Conservation (phyloP, 2,329 filamentous ascomycete species). For the Arthroderma uncinatum region DNA sequence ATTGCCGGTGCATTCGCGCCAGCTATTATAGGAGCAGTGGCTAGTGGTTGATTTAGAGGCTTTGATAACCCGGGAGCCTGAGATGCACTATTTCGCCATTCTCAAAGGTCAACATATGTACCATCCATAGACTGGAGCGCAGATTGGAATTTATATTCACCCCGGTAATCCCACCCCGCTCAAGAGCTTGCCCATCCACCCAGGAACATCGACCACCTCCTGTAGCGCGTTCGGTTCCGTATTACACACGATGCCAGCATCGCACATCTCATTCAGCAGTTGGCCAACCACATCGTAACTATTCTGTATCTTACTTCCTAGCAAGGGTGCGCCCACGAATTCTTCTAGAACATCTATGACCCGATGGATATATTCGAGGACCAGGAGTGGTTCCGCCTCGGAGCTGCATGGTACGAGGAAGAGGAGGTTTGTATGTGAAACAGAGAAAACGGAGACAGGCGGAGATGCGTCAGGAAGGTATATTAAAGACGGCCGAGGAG, state of each 20-base stretch:
- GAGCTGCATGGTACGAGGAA: constrained; percentile 74
- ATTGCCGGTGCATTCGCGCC: constrained; percentile 43
- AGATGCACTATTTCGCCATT: constrained; percentile 25
- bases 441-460: constrained; percentile 76
- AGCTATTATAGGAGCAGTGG: constrained; percentile 22
- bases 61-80: constrained; percentile 32
- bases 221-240: constrained; percentile 88
- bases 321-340: constrained; percentile 76
- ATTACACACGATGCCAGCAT: constrained; percentile 76
- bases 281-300: constrained; percentile 93
- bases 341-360: constrained; percentile 88
- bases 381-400: constrained; percentile 79
- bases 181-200: constrained; percentile 76
- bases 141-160: constrained; percentile 31
- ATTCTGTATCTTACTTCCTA: constrained; percentile 74
- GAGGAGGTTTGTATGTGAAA: constrained; percentile 75
- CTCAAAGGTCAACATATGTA: not conserved
- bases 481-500: constrained; percentile 73
- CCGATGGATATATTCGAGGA: constrained; percentile 89
- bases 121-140: not conserved
- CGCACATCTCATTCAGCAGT: constrained; percentile 89
- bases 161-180: constrained; percentile 76
- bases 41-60: constrained; percentile 32
- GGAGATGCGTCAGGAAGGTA: constrained; percentile 74
- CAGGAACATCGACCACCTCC: constrained; percentile 85